Percentiles rank a stretch among this genome's conserved stretches.
Evolutionary conservation across 169 alveolate species (phyloP).

Genomic region (Plasmodium relictum): DNA sequence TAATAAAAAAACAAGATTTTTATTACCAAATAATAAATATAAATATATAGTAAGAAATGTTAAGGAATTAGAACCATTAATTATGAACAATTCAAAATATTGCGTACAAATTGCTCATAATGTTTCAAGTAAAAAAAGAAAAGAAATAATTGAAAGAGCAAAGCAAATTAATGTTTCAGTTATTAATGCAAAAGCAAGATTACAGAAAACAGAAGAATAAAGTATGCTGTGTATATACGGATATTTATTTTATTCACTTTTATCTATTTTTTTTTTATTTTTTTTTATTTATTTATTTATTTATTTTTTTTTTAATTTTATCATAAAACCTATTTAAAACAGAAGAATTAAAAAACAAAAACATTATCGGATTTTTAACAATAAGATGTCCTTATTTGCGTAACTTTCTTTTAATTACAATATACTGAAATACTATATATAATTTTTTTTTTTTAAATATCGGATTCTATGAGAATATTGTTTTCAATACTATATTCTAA

Average conservation of each 20-base stretch:
- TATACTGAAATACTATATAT: too few relatives aligned
- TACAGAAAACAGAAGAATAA: slow-evolving; percentile 86
- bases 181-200: slow-evolving; percentile 91
- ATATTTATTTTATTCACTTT: slow-evolving; percentile 24
- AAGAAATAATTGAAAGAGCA: slow-evolving; percentile 95
- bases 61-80: slow-evolving; percentile 94
- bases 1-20: slow-evolving; percentile 94
- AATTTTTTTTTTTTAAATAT: too few relatives aligned
- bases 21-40: slow-evolving; percentile 95
- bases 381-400: not conserved
- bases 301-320: slow-evolving; percentile 5
- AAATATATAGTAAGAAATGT: slow-evolving; percentile 93
- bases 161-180: slow-evolving; percentile 94
- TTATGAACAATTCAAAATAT: slow-evolving; percentile 96
- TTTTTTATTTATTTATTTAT: slow-evolving; percentile 5
- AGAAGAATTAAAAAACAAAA: not conserved
- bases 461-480: too few relatives aligned
- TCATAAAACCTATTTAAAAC: slow-evolving; percentile 15
- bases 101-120: slow-evolving; percentile 95
- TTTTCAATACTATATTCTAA: too few relatives aligned
- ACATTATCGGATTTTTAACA: not conserved
- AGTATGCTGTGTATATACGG: slow-evolving; percentile 11
- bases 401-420: too few relatives aligned
- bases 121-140: slow-evolving; percentile 94
- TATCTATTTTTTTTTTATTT: slow-evolving; percentile 38